Base-by-base conservation (phyloP, 164 flowering plant species). In the Brasenia schreberi region DNA sequence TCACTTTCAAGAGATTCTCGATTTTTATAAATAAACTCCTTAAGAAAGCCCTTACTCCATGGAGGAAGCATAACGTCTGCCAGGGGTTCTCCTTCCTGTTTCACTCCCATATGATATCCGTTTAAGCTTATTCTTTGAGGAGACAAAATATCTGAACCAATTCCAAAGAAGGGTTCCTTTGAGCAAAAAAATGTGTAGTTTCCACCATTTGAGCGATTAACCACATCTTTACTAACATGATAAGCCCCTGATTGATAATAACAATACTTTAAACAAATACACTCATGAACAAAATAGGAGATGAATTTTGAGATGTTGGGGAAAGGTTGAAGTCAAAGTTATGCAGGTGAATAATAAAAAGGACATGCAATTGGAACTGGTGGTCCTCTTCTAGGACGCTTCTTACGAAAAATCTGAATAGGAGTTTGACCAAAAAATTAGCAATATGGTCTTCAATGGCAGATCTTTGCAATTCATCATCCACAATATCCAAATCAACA, bases 391-490 rank as follows among this genome's bases (percentile, higher is more conserved):
- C 99, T 84, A 9, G 97, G 96, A 69, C 92, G 99, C 71, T 84
- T 92, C 75, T 87, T 95, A 43, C 91, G 87, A 69, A 90, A 95
- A 62, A 95, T 79, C 77, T 95, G 99, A 69, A 92, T 88, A 39
- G 97, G 99, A 6, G 98, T 95, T 81, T 95, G 98, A 72, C 98
- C 99, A 80, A 95, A 95, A 33, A 49, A 78, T 95, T 95, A 56
- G 97, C 97, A 71, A 95, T 92, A 77, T 95, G 99, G 68, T 95
- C 99, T 81, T 92, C 99, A 68, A 92, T 85, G 63, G 99, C 97
- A 70, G 96, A 80, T 77, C 86, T 81, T 79, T 95, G 97, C 79
- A 92, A 77, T 65, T 85, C 99, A 79, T 95, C 99, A 43, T 92
- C 98, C 97, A 90, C 90, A 52, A 80, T 72, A n/a, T 87, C 98